Percentiles rank a stretch among this genome's conserved stretches.
Conservation (phyloP, 2,329 filamentous ascomycete species). For the Colletotrichum tropicicola region DNA sequence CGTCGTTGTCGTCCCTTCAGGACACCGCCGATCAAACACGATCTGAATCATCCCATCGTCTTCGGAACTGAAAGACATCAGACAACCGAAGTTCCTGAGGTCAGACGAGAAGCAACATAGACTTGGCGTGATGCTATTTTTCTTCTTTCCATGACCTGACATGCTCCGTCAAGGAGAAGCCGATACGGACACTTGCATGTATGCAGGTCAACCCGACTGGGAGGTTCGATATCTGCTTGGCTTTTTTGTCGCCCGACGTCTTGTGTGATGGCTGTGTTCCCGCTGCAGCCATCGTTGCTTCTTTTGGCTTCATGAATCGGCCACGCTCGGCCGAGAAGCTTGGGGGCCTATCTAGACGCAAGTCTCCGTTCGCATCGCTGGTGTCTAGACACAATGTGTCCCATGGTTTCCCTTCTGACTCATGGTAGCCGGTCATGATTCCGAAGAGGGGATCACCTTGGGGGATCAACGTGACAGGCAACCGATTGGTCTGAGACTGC, state of each 20-base stretch:
- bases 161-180: not conserved
- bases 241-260: not conserved
- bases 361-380: too few relatives aligned
- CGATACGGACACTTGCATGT: not conserved
- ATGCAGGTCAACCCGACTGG: not conserved
- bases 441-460: not conserved
- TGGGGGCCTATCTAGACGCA: too few relatives aligned
- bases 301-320: not conserved
- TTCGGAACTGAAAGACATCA: conserved; percentile 26
- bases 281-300: not conserved
- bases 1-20: conserved; percentile 3
- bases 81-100: conserved; percentile 25
- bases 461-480: not conserved
- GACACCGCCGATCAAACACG: conserved; percentile 22
- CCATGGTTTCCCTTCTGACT: not conserved
- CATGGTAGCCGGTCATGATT: not conserved
- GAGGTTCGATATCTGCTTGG: not conserved
- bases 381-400: too few relatives aligned
- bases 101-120: not conserved
- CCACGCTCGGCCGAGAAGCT: not conserved
- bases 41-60: conserved; percentile 29
- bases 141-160: not conserved
- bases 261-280: not conserved
- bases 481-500: not conserved
- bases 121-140: conserved; percentile 13